phyloP scores from a whole-genome alignment of 2,329 filamentous ascomycete species.

The Colletotrichum sp. region DNA sequence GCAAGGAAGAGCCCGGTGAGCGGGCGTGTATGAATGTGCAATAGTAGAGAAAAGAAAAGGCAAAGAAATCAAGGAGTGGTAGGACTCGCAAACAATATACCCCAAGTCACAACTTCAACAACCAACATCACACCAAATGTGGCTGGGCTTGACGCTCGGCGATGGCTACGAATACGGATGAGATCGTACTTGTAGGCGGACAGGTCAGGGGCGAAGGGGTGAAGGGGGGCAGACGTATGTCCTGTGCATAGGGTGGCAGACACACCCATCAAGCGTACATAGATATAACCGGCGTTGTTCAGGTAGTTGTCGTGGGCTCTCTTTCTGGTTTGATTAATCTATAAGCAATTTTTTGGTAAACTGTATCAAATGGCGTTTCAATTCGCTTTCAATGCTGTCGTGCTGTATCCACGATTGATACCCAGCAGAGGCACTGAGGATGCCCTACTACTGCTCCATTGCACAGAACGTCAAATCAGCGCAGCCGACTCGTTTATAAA shows the following conservation, averaged over 20 bases:
- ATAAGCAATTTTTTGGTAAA: neutral
- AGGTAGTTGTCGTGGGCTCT: neutral
- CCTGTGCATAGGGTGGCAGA: neutral
- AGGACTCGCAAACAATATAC: conserved; percentile 13
- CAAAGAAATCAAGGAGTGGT: neutral
- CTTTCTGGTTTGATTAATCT: neutral
- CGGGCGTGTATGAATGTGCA: neutral
- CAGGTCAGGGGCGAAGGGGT: neutral
- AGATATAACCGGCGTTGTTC: neutral
- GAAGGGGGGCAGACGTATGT: neutral
- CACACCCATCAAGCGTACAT: neutral
- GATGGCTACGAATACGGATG: neutral
- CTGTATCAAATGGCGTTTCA: neutral
- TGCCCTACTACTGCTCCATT: neutral
- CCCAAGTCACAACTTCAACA: conserved; percentile 10
- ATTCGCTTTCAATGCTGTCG: neutral
- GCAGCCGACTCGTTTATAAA: neutral
- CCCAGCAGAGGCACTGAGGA: neutral
- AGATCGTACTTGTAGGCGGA: neutral
- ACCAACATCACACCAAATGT: neutral
- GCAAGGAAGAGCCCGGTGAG: neutral
- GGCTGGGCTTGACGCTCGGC: neutral
- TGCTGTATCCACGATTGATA: neutral
- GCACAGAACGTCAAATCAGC: neutral
- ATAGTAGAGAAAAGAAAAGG: neutral